Evolutionary conservation across 257 asterid genomes (phyloP).

Genomic region (Voacanga thouarsii): DNA sequence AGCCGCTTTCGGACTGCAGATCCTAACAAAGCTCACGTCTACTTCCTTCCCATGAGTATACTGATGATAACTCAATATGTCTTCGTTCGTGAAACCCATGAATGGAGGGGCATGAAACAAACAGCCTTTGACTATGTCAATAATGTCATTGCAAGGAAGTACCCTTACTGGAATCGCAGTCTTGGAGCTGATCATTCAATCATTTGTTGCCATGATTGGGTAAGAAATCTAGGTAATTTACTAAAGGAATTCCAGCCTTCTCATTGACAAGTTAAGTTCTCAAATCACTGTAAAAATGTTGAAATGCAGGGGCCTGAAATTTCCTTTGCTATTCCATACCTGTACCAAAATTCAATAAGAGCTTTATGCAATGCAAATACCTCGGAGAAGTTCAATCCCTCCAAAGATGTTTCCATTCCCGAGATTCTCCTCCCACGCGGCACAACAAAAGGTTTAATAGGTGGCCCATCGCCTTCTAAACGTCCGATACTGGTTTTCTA

Average conservation of each 20-base stretch:
- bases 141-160: conserved; percentile 26
- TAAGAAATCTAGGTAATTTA: conserved; percentile 11
- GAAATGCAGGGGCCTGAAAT: conserved; percentile 66
- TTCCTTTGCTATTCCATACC: conserved; percentile 54
- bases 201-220: conserved; percentile 90
- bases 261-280: background rate
- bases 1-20: conserved; percentile 50
- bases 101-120: conserved; percentile 45
- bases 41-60: conserved; percentile 63
- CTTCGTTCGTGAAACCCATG: conserved; percentile 38
- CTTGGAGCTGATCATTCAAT: conserved; percentile 78
- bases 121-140: conserved; percentile 29
- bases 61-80: conserved; percentile 48
- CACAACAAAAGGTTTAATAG: conserved; percentile 53
- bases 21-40: conserved; percentile 50
- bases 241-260: background rate
- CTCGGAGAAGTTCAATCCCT: conserved; percentile 65
- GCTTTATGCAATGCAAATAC: conserved; percentile 82
- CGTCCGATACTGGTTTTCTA: conserved; percentile 63
- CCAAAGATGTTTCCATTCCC: conserved; percentile 73
- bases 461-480: conserved; percentile 71
- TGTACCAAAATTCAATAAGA: conserved; percentile 67
- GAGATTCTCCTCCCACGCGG: conserved; percentile 74
- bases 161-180: conserved; percentile 81
- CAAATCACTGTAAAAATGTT: background rate